Conservation (phyloP, 345 rosid genomes). For the Xanthoceras sorbifolium region DNA sequence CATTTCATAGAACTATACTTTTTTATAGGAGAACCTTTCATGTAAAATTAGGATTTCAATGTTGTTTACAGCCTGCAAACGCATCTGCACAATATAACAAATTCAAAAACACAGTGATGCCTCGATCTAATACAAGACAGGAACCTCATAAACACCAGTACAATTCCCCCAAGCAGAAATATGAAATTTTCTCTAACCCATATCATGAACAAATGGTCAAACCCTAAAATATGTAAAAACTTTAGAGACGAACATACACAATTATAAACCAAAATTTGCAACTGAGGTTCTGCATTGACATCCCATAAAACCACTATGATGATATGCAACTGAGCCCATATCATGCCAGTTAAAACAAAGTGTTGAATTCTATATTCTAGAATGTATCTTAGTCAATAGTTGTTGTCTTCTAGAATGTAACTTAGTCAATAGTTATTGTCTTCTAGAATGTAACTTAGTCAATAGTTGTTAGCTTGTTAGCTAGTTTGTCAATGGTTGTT, state of each 20-base stretch:
- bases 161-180: not conserved
- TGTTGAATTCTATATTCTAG: too few species aligned
- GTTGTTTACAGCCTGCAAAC: not conserved
- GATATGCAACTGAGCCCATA: not conserved
- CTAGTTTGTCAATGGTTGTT: too few species aligned
- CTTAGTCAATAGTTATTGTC: too few species aligned
- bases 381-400: too few species aligned
- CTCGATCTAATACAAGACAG: not conserved
- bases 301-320: not conserved
- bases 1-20: not conserved
- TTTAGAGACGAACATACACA: not conserved
- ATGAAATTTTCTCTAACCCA: slow-evolving; percentile 2
- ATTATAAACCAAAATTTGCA: not conserved
- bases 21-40: not conserved
- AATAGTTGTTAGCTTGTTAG: too few species aligned
- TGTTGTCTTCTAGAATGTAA: too few species aligned
- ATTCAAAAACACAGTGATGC: not conserved
- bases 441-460: too few species aligned
- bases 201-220: too few species aligned
- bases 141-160: not conserved
- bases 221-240: not conserved
- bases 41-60: not conserved
- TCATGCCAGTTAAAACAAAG: not conserved
- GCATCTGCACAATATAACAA: not conserved
- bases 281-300: not conserved